These are phyloP conservation scores for Globisporangium parvum DNA, from an alignment of 352 stramenopile species.

Conservation along the genomic window DNA sequence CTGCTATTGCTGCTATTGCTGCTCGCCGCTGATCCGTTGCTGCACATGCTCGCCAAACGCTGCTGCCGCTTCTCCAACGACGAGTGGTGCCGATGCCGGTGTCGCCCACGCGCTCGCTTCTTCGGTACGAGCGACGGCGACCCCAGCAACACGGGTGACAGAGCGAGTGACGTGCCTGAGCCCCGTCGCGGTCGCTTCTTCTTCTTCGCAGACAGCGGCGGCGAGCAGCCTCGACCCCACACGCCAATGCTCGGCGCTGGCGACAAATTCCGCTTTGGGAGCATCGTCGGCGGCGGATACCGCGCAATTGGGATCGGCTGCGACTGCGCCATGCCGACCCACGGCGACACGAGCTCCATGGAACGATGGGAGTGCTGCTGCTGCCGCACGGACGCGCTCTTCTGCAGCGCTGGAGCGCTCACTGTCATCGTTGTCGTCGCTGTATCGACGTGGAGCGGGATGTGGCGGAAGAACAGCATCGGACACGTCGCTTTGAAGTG, in stretches of 20 bases:
- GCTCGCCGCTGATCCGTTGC: not conserved
- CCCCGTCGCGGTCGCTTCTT: conserved; percentile 58
- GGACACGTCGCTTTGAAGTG: conserved; percentile 75
- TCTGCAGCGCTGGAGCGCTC: not conserved
- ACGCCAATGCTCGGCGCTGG: conserved; percentile 15
- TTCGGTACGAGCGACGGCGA: conserved; percentile 24
- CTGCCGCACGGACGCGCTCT: too few species aligned
- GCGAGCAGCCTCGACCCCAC: conserved; percentile 29
- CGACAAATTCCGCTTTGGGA: conserved; percentile 13
- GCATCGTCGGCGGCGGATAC: conserved; percentile 12
- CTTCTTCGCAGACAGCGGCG: conserved; percentile 35
- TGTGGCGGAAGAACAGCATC: conserved; percentile 54
- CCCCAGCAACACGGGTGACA: conserved; percentile 19
- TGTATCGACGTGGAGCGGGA: conserved; percentile 25
- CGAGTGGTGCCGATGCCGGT: conserved; percentile 21
- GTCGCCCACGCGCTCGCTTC: conserved; percentile 21
- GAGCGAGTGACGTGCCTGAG: conserved; percentile 22
- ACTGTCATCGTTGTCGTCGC: not conserved
- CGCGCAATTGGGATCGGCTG: conserved; percentile 4
- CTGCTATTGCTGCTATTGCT: not conserved
- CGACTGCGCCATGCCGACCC: not conserved
- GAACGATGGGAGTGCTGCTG: too few species aligned
- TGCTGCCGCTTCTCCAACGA: conserved; percentile 11
- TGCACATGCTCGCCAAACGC: too few species aligned
- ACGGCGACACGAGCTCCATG: too few species aligned